Conservation (phyloP, 148 eudicot genomes). For the Camellia granthamiana region DNA sequence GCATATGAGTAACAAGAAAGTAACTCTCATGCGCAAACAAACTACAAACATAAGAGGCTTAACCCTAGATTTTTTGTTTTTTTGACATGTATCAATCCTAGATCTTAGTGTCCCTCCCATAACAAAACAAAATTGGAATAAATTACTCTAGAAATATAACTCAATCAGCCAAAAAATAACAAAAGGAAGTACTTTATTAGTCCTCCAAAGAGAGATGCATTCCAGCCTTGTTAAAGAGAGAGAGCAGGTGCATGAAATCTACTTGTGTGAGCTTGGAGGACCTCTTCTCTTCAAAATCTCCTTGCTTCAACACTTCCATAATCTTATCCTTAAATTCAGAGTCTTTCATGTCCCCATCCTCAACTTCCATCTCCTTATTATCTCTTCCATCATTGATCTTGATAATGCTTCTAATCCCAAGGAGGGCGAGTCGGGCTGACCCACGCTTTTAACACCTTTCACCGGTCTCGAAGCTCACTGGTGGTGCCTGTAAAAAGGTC, state of each 20-base stretch:
- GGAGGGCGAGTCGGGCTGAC: too few species aligned
- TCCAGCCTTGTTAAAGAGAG: slow-evolving; percentile 76
- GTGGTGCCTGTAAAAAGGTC: too few species aligned
- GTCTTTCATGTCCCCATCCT: slow-evolving; percentile 36
- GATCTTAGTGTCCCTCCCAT: not conserved
- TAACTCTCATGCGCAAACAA: not conserved
- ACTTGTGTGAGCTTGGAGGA: slow-evolving; percentile 84
- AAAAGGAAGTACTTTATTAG: not conserved
- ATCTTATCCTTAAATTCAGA: slow-evolving; percentile 72
- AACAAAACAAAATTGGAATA: not conserved
- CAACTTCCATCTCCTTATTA: slow-evolving; percentile 67
- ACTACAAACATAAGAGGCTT: not conserved
- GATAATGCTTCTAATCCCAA: too few species aligned
- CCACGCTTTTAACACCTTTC: too few species aligned
- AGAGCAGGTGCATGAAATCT: slow-evolving; percentile 80
- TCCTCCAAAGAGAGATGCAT: slow-evolving; percentile 57
- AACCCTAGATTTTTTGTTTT: too few species aligned
- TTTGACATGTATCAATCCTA: too few species aligned
- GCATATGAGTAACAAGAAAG: not conserved
- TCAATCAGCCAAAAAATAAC: not conserved
- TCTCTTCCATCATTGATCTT: slow-evolving; percentile 50
- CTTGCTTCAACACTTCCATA: slow-evolving; percentile 59
- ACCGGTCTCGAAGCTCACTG: too few species aligned
- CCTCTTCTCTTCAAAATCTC: slow-evolving; percentile 77
- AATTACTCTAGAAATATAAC: not conserved